Percentiles rank a stretch among this genome's conserved stretches.
phyloP scores from a whole-genome alignment of 805 yeast genomes.

The Teunomyces tritomae region DNA sequence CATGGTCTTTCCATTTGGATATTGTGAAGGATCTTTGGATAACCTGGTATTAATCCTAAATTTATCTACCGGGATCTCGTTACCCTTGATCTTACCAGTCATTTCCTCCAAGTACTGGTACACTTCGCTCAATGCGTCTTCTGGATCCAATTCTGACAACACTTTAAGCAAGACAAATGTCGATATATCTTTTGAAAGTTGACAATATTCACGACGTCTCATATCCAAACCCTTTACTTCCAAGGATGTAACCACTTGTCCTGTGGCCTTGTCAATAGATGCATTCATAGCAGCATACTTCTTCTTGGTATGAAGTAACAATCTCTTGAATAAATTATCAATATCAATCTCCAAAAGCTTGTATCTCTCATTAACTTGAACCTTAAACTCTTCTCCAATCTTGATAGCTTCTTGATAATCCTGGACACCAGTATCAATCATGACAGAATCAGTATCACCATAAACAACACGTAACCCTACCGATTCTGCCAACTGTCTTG shows the following conservation, averaged over 20 bases:
- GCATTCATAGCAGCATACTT: slow-evolving; percentile 91
- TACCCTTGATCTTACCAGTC: slow-evolving; percentile 52
- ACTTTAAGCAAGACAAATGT: slow-evolving; percentile 69
- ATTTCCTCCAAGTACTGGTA: slow-evolving; percentile 69
- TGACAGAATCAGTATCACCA: slow-evolving; percentile 98
- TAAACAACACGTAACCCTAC: slow-evolving; percentile 82
- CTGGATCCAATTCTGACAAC: slow-evolving; percentile 71
- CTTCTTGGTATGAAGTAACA: slow-evolving; percentile 90
- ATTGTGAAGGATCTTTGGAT: slow-evolving; percentile 83
- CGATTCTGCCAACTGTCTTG: slow-evolving; percentile 88
- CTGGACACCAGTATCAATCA: slow-evolving; percentile 88
- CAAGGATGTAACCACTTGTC: slow-evolving; percentile 49
- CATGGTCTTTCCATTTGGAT: slow-evolving; percentile 76
- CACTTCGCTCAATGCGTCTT: slow-evolving; percentile 67
- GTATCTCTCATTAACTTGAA: slow-evolving; percentile 84
- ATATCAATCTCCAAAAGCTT: slow-evolving; percentile 87
- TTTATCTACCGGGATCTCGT: slow-evolving; percentile 63
- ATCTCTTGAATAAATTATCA: slow-evolving; percentile 85
- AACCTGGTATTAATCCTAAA: slow-evolving; percentile 81
- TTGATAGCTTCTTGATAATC: slow-evolving; percentile 68
- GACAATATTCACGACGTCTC: slow-evolving; percentile 96
- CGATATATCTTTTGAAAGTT: slow-evolving; percentile 85
- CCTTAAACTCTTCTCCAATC: slow-evolving; percentile 83
- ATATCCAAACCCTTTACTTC: slow-evolving; percentile 97
- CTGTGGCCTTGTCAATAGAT: slow-evolving; percentile 48